Conservation (phyloP, 2,329 filamentous ascomycete species). For the Monosporascus sp. region DNA sequence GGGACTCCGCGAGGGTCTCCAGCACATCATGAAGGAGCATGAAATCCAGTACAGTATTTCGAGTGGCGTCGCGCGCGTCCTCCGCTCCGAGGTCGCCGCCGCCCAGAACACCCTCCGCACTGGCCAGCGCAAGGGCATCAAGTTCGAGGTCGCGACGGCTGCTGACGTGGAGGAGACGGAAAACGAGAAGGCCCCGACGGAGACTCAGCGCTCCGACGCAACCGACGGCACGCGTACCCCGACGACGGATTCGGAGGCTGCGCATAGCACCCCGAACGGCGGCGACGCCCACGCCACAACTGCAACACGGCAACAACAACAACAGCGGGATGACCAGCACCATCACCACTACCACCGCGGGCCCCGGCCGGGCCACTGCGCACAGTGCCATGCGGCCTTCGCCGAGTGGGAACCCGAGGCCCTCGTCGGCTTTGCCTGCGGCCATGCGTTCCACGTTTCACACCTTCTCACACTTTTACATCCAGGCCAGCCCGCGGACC, state of each 20-base stretch:
- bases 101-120: conserved; percentile 76
- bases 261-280: conserved; percentile 4
- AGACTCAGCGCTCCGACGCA: conserved; percentile 16
- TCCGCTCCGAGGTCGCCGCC: conserved; percentile 78
- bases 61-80: conserved; percentile 78
- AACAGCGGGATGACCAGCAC: conserved; percentile 17
- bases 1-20: conserved; percentile 80
- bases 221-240: conserved; percentile 18
- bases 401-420: conserved; percentile 62
- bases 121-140: conserved; percentile 80
- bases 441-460: conserved; percentile 73
- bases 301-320: too few relatives aligned
- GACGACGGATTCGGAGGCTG: conserved; percentile 7
- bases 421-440: conserved; percentile 74
- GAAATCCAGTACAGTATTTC: conserved; percentile 93
- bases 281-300: background rate
- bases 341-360: conserved; percentile 25
- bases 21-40: conserved; percentile 89
- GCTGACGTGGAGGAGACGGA: conserved; percentile 39
- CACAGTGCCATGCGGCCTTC: conserved; percentile 52
- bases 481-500: conserved; percentile 40
- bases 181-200: conserved; percentile 1
- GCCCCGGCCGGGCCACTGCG: conserved; percentile 51
- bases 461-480: conserved; percentile 58
- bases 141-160: conserved; percentile 65